Conservation (phyloP, 306 rosid genomes). For the Benincasa hispida region DNA sequence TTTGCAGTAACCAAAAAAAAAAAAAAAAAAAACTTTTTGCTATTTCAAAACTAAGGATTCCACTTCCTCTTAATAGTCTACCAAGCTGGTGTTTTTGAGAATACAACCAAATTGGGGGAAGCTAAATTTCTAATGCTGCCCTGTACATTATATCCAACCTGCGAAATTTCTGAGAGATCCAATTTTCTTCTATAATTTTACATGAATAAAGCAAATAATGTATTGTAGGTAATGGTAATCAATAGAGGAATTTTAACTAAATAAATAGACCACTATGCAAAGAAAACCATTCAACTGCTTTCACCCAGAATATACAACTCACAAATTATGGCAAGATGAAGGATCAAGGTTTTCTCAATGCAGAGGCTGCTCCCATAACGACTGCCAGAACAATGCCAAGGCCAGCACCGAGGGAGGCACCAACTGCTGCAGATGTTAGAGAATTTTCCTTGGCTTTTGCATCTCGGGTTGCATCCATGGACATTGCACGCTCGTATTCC, state of each 20-base stretch:
- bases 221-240: background rate
- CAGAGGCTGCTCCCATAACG: constrained; percentile 98
- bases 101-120: background rate
- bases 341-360: constrained; percentile 77
- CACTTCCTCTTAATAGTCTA: background rate
- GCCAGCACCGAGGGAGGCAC: constrained; percentile 91
- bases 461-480: constrained; percentile 28
- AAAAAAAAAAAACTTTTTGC: background rate
- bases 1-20: no score
- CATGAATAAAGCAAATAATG: constrained; percentile 2
- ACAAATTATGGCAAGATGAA: background rate
- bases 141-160: background rate
- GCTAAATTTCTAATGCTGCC: background rate
- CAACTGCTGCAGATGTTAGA: constrained; percentile 66
- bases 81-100: background rate
- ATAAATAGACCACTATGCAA: background rate
- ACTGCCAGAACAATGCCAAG: constrained; percentile 78
- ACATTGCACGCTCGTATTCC: constrained; percentile 47
- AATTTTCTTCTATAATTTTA: background rate
- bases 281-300: background rate
- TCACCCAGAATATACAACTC: background rate
- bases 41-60: background rate
- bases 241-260: background rate
- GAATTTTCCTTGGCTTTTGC: constrained; percentile 53
- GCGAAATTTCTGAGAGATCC: background rate